A percentile compares a stretch with the other conserved stretches of the same genome.
Evolutionary conservation across 2,329 filamentous ascomycete genomes (phyloP).

Genomic region (Aureobasidium lini): DNA sequence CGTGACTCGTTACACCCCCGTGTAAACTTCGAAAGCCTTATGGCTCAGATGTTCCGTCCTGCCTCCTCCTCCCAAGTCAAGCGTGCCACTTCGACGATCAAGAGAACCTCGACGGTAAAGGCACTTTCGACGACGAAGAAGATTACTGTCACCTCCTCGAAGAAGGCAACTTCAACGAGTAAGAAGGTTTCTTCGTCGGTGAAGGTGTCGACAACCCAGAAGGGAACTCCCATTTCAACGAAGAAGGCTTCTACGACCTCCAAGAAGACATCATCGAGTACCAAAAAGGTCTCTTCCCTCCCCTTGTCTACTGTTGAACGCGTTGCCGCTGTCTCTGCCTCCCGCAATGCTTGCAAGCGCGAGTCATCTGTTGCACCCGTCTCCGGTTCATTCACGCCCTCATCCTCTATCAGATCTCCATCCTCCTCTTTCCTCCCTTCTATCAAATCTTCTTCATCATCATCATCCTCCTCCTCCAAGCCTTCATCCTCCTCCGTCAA

Average conservation of each 20-base stretch:
- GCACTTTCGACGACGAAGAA: conserved; percentile 5
- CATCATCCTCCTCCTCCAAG: not conserved
- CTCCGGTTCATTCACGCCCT: not conserved
- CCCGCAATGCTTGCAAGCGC: conserved; percentile 8
- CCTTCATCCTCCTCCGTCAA: not conserved
- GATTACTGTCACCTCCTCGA: not conserved
- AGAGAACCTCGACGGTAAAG: conserved; percentile 11
- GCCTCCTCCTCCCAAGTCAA: conserved; percentile 8
- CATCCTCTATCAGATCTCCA: not conserved
- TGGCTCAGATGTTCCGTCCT: conserved; percentile 11
- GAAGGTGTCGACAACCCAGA: not conserved
- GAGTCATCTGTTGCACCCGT: not conserved
- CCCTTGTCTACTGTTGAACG: conserved; percentile 7
- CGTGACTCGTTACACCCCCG: conserved; percentile 6
- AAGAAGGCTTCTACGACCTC: conserved; percentile 10
- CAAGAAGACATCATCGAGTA: conserved; percentile 7
- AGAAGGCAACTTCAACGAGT: conserved; percentile 8
- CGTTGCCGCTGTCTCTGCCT: not conserved
- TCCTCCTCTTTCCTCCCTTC: not conserved
- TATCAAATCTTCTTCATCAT: not conserved
- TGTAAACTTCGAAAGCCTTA: conserved; percentile 8
- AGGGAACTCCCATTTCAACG: not conserved
- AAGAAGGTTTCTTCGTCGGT: conserved; percentile 9
- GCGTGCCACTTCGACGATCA: conserved; percentile 15
- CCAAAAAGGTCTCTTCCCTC: conserved; percentile 7